These are phyloP conservation scores for Pythium apleroticum DNA, from an alignment of 352 stramenopile species.

Conservation along the genomic window DNA sequence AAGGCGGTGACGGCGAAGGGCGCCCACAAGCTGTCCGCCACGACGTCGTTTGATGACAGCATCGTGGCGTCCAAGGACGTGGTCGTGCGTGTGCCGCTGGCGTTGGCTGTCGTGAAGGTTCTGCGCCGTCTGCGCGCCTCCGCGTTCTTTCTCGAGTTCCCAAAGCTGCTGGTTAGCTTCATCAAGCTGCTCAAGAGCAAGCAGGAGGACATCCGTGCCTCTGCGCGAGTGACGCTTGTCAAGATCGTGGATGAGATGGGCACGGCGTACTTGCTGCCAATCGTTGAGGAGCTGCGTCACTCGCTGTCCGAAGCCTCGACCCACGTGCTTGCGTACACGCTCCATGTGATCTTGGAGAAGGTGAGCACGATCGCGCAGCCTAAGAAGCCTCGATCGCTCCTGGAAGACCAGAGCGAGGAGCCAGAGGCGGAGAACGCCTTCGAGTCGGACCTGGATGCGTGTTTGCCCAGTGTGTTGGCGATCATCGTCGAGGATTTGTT, in stretches of 20 bases:
- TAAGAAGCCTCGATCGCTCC: slow-evolving; percentile 41
- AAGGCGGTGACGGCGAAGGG: slow-evolving; percentile 88
- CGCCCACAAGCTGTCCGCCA: slow-evolving; percentile 31
- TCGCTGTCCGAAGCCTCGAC: slow-evolving; percentile 83
- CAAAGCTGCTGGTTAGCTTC: slow-evolving; percentile 92
- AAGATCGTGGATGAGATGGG: slow-evolving; percentile 93
- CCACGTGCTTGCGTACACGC: slow-evolving; percentile 85
- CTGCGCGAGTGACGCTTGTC: slow-evolving; percentile 92
- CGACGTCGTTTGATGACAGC: slow-evolving; percentile 49
- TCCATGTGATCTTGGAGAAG: slow-evolving; percentile 84
- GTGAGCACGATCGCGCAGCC: slow-evolving; percentile 55
- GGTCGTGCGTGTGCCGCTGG: slow-evolving; percentile 90
- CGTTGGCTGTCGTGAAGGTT: slow-evolving; percentile 97
- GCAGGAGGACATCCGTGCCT: slow-evolving; percentile 91
- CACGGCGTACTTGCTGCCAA: slow-evolving; percentile 77
- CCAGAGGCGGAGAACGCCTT: slow-evolving; percentile 36
- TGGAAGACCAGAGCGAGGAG: slow-evolving; percentile 23
- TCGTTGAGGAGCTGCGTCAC: slow-evolving; percentile 83
- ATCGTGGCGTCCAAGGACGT: slow-evolving; percentile 49
- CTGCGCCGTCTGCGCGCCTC: slow-evolving; percentile 89
- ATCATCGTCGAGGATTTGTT: slow-evolving; percentile 86
- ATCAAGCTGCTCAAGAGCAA: slow-evolving; percentile 89
- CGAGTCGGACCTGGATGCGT: slow-evolving; percentile 71
- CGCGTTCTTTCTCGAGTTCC: slow-evolving; percentile 93
- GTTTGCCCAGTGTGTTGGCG: slow-evolving; percentile 76